Evolutionary conservation across 2,329 filamentous ascomycete species (phyloP).

Genomic region (Beauveria varroae): DNA sequence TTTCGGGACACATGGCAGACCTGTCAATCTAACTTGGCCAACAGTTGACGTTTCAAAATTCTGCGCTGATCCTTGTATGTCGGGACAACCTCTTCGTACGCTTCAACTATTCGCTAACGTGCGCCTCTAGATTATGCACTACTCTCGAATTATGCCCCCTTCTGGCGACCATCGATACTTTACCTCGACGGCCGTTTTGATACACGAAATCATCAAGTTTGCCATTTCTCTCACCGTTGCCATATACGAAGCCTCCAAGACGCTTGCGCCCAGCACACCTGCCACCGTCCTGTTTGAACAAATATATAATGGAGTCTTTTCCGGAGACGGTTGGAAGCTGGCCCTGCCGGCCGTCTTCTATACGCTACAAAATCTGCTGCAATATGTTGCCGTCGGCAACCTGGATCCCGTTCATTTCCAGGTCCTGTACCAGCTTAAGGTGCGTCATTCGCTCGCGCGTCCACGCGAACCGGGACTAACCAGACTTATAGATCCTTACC

Average conservation of each 20-base stretch:
- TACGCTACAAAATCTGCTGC: slow-evolving; percentile 85
- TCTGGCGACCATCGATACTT: slow-evolving; percentile 80
- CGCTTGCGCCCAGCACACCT: slow-evolving; percentile 69
- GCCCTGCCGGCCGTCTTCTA: slow-evolving; percentile 84
- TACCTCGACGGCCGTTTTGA: slow-evolving; percentile 85
- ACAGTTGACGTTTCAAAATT: slow-evolving; percentile 69
- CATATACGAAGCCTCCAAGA: slow-evolving; percentile 77
- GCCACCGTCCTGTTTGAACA: slow-evolving; percentile 73
- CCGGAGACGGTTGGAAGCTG: slow-evolving; percentile 89
- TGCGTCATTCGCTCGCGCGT: slow-evolving; percentile 20
- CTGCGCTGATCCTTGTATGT: slow-evolving; percentile 60
- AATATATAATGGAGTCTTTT: slow-evolving; percentile 74
- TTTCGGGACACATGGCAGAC: not conserved
- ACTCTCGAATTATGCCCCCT: slow-evolving; percentile 88
- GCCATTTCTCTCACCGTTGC: slow-evolving; percentile 79
- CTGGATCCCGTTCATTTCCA: slow-evolving; percentile 90
- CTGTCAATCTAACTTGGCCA: not conserved
- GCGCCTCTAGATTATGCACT: slow-evolving; percentile 69
- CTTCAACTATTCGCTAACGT: slow-evolving; percentile 10
- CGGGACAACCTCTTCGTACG: not conserved
- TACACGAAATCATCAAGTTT: slow-evolving; percentile 89
- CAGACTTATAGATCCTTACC: slow-evolving; percentile 58
- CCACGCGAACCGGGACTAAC: not conserved
- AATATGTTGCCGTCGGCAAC: slow-evolving; percentile 88
- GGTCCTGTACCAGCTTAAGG: slow-evolving; percentile 86